phyloP scores from a whole-genome alignment of 225 moss, liverwort and hornwort genomes.

The Physcomitrellopsis africana region DNA sequence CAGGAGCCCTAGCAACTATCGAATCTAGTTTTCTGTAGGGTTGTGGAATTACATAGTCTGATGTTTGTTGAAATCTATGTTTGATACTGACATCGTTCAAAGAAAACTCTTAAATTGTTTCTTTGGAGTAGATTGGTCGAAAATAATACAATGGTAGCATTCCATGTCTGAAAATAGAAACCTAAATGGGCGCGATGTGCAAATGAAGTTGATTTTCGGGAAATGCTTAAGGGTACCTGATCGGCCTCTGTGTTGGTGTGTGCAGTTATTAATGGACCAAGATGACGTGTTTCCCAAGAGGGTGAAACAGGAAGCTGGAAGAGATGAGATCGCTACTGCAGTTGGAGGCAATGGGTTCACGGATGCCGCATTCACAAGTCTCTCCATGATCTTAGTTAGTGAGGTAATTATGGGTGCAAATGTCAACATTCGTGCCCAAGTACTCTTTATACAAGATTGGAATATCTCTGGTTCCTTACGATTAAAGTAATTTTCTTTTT shows the following conservation, averaged over 20 bases:
- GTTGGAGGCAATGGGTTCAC: constrained; percentile 62
- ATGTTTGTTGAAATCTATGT: neutral
- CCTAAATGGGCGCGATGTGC: constrained; percentile 1
- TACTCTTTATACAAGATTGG: neutral
- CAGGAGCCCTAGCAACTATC: neutral
- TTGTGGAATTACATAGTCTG: constrained; percentile 3
- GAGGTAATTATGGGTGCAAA: constrained; percentile 63
- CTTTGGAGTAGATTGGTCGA: neutral
- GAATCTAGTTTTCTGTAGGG: neutral
- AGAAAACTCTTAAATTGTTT: neutral
- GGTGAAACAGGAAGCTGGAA: constrained; percentile 31
- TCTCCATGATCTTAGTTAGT: constrained; percentile 96
- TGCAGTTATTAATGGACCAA: constrained; percentile 58
- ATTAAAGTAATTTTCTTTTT: neutral
- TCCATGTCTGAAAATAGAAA: neutral
- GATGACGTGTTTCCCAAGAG: constrained; percentile 40
- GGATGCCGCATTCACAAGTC: constrained; percentile 86
- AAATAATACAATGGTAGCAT: neutral
- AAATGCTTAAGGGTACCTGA: neutral
- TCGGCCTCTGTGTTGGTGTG: neutral
- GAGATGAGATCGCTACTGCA: constrained; percentile 40
- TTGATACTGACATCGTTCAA: neutral
- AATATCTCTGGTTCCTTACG: neutral
- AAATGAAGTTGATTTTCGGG: neutral
- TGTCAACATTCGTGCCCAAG: neutral